These are phyloP conservation scores for Sordaria brevicollis DNA, from an alignment of 495 filamentous ascomycete genomes.

Conservation along the genomic window DNA sequence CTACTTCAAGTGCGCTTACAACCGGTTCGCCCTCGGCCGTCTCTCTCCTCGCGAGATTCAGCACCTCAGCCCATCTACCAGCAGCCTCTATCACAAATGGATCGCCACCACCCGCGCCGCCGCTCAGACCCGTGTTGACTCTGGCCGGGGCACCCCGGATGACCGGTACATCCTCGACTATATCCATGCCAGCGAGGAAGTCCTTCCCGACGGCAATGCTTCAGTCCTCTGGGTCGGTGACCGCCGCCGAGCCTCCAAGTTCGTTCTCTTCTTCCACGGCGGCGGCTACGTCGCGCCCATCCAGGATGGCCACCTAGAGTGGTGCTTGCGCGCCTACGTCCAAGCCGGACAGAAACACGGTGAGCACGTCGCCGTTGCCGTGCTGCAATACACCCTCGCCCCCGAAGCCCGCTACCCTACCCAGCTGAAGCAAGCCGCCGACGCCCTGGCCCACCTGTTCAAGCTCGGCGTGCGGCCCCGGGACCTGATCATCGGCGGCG, in stretches of 20 bases:
- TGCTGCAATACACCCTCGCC: conserved; percentile 22
- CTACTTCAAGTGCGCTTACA: conserved; percentile 9
- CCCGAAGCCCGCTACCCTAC: conserved; percentile 17
- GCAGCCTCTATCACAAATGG: conserved; percentile 7
- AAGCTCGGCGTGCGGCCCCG: conserved; percentile 10
- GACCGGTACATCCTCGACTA: conserved; percentile 6
- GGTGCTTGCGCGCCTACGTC: conserved; percentile 17
- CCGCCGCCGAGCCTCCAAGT: conserved; percentile 16
- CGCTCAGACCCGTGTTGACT: background rate
- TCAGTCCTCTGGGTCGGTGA: conserved; percentile 24
- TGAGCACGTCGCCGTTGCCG: conserved; percentile 17
- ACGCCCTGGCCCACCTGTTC: conserved; percentile 14
- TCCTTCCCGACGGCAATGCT: conserved; percentile 11
- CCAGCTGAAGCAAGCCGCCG: conserved; percentile 19
- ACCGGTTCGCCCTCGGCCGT: conserved; percentile 8
- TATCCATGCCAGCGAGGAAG: conserved; percentile 5
- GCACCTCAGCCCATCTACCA: conserved; percentile 3
- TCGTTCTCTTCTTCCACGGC: conserved; percentile 27
- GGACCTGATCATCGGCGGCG: conserved; percentile 21
- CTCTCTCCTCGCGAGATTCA: conserved; percentile 11
- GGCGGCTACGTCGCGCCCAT: conserved; percentile 20
- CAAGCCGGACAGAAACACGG: background rate
- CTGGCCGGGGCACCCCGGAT: background rate
- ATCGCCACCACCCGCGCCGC: background rate
- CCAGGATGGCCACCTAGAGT: conserved; percentile 15